Evolutionary conservation across 306 rosid species (phyloP).

Genomic region (Cercis canadensis): DNA sequence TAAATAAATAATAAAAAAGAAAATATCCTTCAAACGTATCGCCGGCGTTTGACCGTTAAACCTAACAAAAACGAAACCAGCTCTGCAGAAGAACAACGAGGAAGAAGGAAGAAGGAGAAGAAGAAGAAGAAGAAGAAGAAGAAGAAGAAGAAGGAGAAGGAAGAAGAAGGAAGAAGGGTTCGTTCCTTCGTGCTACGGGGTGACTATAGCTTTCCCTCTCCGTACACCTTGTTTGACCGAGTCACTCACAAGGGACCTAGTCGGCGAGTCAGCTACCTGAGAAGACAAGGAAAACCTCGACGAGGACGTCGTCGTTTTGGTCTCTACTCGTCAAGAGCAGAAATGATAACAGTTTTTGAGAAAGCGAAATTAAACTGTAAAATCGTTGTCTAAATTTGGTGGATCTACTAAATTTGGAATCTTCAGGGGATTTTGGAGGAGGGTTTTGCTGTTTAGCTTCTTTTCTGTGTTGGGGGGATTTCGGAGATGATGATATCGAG

Average conservation of each 20-base stretch:
- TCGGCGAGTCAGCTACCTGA: no score
- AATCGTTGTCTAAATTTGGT: constrained; percentile 45
- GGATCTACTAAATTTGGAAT: constrained; percentile 53
- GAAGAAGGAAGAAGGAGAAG: background rate
- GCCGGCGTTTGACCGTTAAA: constrained; percentile 67
- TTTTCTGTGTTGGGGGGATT: constrained; percentile 21
- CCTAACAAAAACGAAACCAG: constrained; percentile 26
- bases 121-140: constrained; percentile 1
- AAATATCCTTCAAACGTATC: constrained; percentile 34
- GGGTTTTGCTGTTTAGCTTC: background rate
- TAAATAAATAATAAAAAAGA: background rate
- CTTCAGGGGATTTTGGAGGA: constrained; percentile 6
- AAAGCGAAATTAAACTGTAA: background rate
- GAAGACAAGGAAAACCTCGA: constrained; percentile 4
- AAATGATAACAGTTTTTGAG: background rate
- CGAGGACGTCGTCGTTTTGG: constrained; percentile 27
- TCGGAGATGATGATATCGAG: constrained; percentile 82
- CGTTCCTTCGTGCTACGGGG: constrained; percentile 8
- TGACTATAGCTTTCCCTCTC: constrained; percentile 11
- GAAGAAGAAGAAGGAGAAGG: constrained; percentile 1
- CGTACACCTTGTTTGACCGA: constrained; percentile 65
- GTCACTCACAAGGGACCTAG: constrained; percentile 51
- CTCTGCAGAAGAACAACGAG: background rate
- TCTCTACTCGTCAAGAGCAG: background rate
- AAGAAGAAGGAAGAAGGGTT: background rate